Evolutionary conservation across 371 early-diverging fungal species (phyloP).

Genomic region (Apophysomyces elegans): DNA sequence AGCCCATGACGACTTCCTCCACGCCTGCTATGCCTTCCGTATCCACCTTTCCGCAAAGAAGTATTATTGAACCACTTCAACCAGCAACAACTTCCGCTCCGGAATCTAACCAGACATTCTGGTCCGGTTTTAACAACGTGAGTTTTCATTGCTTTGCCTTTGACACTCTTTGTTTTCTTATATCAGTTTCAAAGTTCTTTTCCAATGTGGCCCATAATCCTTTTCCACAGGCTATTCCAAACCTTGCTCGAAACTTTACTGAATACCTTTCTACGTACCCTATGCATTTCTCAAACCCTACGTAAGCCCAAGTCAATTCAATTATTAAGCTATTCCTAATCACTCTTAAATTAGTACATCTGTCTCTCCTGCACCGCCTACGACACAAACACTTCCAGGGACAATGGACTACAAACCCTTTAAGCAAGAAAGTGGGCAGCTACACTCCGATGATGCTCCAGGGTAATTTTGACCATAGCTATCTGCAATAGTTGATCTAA

Average conservation of each 20-base stretch:
- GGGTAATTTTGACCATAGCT: constrained; percentile 15
- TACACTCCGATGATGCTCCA: not conserved
- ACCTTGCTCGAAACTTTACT: constrained; percentile 51
- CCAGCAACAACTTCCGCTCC: constrained; percentile 20
- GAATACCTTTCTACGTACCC: constrained; percentile 53
- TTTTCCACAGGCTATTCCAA: constrained; percentile 53
- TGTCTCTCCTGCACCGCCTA: constrained; percentile 2
- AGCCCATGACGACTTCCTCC: not conserved
- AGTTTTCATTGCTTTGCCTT: not conserved
- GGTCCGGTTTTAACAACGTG: constrained; percentile 53
- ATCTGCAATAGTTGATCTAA: not conserved
- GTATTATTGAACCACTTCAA: constrained; percentile 21
- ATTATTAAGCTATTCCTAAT: not conserved
- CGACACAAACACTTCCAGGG: constrained; percentile 13
- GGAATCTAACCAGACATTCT: constrained; percentile 33
- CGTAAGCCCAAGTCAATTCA: constrained; percentile 25
- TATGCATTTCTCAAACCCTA: constrained; percentile 35
- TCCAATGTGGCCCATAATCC: constrained; percentile 55
- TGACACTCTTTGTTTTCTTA: constrained; percentile 3
- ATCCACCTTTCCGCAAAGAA: constrained; percentile 8
- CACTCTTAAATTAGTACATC: constrained; percentile 12
- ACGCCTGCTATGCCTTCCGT: constrained; percentile 4
- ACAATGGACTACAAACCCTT: constrained; percentile 20
- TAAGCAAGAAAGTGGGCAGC: constrained; percentile 13
- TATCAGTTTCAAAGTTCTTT: constrained; percentile 34